phyloP scores from a whole-genome alignment of 148 eudicot species.

The Dianthus caryophyllus region DNA sequence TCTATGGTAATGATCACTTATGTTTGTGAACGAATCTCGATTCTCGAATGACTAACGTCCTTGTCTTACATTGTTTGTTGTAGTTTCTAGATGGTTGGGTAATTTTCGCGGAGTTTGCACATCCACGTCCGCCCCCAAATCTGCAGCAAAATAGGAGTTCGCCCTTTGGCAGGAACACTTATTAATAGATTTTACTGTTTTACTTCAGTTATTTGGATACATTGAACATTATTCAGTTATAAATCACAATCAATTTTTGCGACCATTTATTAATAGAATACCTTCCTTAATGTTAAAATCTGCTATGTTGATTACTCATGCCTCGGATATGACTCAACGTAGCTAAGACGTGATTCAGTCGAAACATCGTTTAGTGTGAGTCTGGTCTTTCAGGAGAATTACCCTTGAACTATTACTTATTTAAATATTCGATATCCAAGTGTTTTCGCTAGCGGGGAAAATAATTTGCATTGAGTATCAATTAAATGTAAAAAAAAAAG shows the following conservation, averaged over 20 bases:
- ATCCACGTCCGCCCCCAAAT: constrained; percentile 41
- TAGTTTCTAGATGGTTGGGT: constrained; percentile 94
- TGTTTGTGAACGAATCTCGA: neutral
- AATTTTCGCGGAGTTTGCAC: constrained; percentile 73
- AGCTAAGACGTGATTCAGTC: neutral
- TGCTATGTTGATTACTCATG: neutral
- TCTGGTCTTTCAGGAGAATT: too few relatives aligned
- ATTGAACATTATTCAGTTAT: neutral
- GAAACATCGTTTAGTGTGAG: neutral
- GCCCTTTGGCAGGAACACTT: constrained; percentile 26
- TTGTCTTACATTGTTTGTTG: constrained; percentile 13
- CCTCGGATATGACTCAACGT: neutral
- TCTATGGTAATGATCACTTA: neutral
- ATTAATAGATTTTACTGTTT: constrained; percentile 5
- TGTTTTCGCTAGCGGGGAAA: too few relatives aligned
- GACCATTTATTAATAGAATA: constrained; percentile 1
- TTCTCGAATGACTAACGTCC: neutral
- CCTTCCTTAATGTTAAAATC: neutral
- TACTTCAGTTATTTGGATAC: neutral
- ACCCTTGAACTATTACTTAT: too few relatives aligned
- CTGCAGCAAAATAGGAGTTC: constrained; percentile 30
- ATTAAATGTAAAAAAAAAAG: too few relatives aligned
- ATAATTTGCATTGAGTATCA: too few relatives aligned
- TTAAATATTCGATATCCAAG: too few relatives aligned
- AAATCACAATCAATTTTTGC: neutral